Base-by-base conservation (phyloP, 805 yeast genomes). In the Yarrowia porcina region DNA sequence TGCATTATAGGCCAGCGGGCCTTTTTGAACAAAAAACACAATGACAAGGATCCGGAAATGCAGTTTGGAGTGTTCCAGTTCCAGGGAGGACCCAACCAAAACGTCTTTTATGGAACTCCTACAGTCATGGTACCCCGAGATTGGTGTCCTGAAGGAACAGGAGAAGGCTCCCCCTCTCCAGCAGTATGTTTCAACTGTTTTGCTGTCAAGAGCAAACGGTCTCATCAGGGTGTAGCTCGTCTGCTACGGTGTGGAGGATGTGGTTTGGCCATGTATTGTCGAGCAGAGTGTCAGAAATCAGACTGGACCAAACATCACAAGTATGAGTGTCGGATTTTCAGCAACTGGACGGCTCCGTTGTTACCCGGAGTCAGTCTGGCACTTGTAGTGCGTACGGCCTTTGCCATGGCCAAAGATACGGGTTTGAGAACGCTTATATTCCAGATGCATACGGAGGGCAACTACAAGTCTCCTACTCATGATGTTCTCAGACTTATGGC, bases 221-320 rank as follows among this genome's bases (percentile, higher is more conserved):
- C 59, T 9, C 59, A 52, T 15, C 59, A 52, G 44, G 59, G 59
- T 8, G 59, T 52, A 5, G 44, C 59, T 17, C 59, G 59, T 23
- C 25, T 52, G n/a, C 18, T 52, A 15, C 44, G 59, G 8, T 56
- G 61, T 56, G 61, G 49, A 30, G 49, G 49, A n/a, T 56, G 61
- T 56, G 61, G 61, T n/a, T 10, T 56, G 39, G 61, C 61, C 23
- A 56, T 41, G 49, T 56, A 56, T 30, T 56, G 61, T 20, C 47
- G 61, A 13, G 61, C 49, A 8, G 61, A 39, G 28, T 56, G 61
- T 15, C 61, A 56, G 10, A 39, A 41, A 21, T 41, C 47, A 8
- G 61, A 56, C 49, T 56, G 61, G 61, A 56, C 47, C 2, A 28
- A 56, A 9, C 49, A 41, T 13, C 61, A 56, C 50, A 56, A 56